Evolutionary conservation across 2,329 filamentous ascomycete genomes (phyloP), one percentile per base, ranked within the genome.

Genomic region (Fusarium algeriense): DNA sequence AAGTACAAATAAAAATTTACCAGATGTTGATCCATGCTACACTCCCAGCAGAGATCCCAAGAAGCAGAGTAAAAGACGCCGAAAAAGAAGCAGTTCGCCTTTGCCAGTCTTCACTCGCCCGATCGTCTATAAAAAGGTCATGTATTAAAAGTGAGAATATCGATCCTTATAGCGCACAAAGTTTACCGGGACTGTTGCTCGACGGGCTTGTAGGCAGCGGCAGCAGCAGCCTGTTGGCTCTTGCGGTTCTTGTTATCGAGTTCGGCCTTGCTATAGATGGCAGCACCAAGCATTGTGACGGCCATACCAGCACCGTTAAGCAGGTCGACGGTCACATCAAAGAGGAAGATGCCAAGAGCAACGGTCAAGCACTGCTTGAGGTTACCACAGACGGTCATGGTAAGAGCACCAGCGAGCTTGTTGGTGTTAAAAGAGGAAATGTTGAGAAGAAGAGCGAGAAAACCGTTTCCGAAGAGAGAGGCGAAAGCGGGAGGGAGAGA

Each of bases 361-460:
- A 89, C 86, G 2, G 87, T 88, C 45, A 88, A 77, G 67, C 85
- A 86, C 76, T 89, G 87, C 81, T 89, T 89, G 62, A 89, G 79
- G 74, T 89, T 89, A 59, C 85, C 87, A 66, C 86, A 88, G 8
- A 89, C 86, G 10, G 86, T 88, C 85, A 89, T 89, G 40, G 87
- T 89, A 60, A 89, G 77, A 20, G 87, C 87, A 56, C 87, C 87
- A 9, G 86, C 85, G 40, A 86, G 80, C 79, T 88, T 88, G 78
- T 89, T 89, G 57, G 87, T 87, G 64, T 85, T 84, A 78, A 89
- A 89, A 7, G 85, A 88, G 37, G 86, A 84, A 44, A 88, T 83
- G 73, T 89, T 89, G 63, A 89, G 83, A 10, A 85, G 79, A 58
- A 89, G 86, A 14, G 87, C 87, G 17, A 89, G 81, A 55, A 84